phyloP scores from a whole-genome alignment of 805 yeast genomes.

The Cyberlindnera petersonii region DNA sequence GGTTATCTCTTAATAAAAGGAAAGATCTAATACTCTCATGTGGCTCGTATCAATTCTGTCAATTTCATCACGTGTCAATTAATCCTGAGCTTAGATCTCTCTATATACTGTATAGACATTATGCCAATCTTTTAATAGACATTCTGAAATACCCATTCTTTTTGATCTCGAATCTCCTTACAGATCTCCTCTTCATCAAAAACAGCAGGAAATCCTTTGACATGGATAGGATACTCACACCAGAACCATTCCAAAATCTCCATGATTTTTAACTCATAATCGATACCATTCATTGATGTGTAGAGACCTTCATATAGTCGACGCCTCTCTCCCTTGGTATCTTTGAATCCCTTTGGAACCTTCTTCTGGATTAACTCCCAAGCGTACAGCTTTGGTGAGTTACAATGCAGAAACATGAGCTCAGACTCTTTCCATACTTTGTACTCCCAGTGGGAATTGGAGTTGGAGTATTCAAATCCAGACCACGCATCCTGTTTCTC shows the following conservation, averaged over 20 bases:
- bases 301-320: slow-evolving; percentile 14
- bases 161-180: slow-evolving; percentile 34
- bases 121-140: slow-evolving; percentile 4
- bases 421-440: slow-evolving; percentile 13
- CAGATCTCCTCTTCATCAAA: slow-evolving; percentile 34
- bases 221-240: slow-evolving; percentile 25
- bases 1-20: no score
- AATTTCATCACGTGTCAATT: no score
- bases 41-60: no score
- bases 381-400: slow-evolving; percentile 17
- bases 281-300: slow-evolving; percentile 5
- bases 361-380: slow-evolving; percentile 9
- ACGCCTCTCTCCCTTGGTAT: slow-evolving; percentile 8
- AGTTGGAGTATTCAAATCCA: slow-evolving; percentile 8
- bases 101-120: no score
- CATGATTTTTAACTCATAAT: slow-evolving; percentile 12
- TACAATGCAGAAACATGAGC: slow-evolving; percentile 19
- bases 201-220: slow-evolving; percentile 29
- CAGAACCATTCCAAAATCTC: slow-evolving; percentile 16
- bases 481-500: slow-evolving; percentile 9
- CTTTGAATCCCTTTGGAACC: slow-evolving; percentile 3
- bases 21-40: no score
- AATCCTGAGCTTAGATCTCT: no score
- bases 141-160: slow-evolving; percentile 29
- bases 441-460: slow-evolving; percentile 17